phyloP scores from a whole-genome alignment of 805 yeast species.

The Torulaspora microellipsoides region DNA sequence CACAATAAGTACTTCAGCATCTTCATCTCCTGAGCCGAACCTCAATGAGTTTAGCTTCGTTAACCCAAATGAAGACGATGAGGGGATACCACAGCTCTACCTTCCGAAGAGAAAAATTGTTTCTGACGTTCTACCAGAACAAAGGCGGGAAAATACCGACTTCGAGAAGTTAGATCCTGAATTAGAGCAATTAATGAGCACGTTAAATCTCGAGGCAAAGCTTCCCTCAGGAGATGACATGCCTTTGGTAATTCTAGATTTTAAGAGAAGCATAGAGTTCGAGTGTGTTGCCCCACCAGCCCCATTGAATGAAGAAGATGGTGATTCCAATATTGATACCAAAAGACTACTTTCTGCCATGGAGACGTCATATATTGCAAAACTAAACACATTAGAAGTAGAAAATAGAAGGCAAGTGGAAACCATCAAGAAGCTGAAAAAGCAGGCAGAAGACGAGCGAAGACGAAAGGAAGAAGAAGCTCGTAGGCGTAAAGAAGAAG shows the following conservation, averaged over 20 bases:
- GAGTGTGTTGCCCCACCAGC: neutral
- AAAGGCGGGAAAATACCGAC: neutral
- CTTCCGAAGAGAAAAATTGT: slow-evolving; percentile 11
- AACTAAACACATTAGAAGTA: slow-evolving; percentile 7
- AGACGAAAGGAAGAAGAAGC: slow-evolving; percentile 17
- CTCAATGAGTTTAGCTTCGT: slow-evolving; percentile 14
- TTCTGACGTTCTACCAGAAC: neutral
- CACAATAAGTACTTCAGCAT: slow-evolving; percentile 8
- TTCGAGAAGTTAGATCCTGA: slow-evolving; percentile 15
- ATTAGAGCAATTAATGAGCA: slow-evolving; percentile 10
- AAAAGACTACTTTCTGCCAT: slow-evolving; percentile 6
- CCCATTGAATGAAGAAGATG: neutral
- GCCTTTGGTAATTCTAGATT: neutral
- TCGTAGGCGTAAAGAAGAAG: slow-evolving; percentile 14
- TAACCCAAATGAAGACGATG: slow-evolving; percentile 16
- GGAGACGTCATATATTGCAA: slow-evolving; percentile 9
- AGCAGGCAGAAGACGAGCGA: slow-evolving; percentile 13
- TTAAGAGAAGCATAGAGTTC: neutral
- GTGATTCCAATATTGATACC: neutral
- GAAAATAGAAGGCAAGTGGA: slow-evolving; percentile 12
- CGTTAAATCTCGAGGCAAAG: slow-evolving; percentile 18
- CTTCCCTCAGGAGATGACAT: slow-evolving; percentile 7
- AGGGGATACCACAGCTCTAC: slow-evolving; percentile 17
- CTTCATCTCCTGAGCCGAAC: slow-evolving; percentile 10
- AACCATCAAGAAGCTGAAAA: slow-evolving; percentile 8